Evolutionary conservation across 306 rosid species (phyloP).

Genomic region (Corylus heterophylla): DNA sequence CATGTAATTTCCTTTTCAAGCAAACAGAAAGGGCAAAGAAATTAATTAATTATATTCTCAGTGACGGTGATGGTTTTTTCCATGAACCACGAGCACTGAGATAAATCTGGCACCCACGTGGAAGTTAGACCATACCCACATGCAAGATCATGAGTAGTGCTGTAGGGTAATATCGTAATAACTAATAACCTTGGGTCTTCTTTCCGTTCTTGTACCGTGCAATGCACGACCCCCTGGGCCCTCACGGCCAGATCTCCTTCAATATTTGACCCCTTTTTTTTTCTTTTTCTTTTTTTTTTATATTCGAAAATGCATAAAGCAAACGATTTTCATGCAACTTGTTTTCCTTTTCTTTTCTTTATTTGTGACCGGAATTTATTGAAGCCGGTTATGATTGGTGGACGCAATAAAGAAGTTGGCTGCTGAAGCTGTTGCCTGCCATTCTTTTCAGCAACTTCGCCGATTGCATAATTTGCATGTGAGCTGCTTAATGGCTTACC

Average conservation of each 20-base stretch:
- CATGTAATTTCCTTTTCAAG: constrained; percentile 1
- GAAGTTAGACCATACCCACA: constrained; percentile 29
- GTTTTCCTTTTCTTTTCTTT: background rate
- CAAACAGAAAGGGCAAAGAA: background rate
- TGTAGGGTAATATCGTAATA: background rate
- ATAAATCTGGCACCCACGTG: constrained; percentile 12
- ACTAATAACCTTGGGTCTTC: background rate
- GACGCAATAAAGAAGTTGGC: background rate
- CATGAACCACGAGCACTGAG: background rate
- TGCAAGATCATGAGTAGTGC: constrained; percentile 29
- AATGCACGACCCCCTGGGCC: constrained; percentile 6
- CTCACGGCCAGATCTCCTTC: background rate
- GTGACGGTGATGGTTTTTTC: background rate
- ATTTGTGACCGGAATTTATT: background rate
- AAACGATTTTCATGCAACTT: background rate
- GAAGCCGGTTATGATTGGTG: background rate
- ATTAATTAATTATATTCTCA: background rate
- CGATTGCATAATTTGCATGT: background rate
- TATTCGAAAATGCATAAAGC: background rate
- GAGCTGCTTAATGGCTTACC: background rate
- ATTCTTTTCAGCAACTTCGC: background rate
- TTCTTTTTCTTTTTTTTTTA: background rate
- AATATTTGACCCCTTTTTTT: background rate
- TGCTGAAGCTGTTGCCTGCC: background rate
- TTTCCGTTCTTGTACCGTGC: constrained; percentile 23